These are phyloP conservation scores for Solanum tarijense DNA, from an alignment of 257 asterid genomes.

Conservation along the genomic window DNA sequence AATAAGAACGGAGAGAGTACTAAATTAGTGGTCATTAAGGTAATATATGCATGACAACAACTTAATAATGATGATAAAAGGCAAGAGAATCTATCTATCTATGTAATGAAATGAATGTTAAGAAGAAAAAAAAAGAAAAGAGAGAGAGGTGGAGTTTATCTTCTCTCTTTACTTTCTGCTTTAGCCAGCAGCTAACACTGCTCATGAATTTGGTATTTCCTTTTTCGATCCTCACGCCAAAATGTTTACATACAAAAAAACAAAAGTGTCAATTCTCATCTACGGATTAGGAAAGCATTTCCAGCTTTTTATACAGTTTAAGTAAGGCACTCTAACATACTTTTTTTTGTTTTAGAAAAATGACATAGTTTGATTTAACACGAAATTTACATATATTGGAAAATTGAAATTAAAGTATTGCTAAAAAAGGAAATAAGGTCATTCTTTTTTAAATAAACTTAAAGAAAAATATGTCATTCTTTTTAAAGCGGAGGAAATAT, in stretches of 20 bases:
- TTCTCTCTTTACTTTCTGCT: slow-evolving; percentile 28
- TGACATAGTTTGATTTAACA: no score
- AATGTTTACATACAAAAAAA: neutral
- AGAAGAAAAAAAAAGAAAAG: neutral
- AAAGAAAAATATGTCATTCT: no score
- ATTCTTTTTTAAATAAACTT: no score
- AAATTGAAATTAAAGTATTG: no score
- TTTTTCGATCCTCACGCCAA: slow-evolving; percentile 56
- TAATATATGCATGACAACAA: neutral
- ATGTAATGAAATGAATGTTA: slow-evolving; percentile 6
- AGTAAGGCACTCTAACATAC: slow-evolving; percentile 15
- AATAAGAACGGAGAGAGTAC: no score
- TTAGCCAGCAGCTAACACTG: neutral
- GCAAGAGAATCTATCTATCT: neutral
- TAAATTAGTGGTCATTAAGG: neutral
- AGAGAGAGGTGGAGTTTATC: slow-evolving; percentile 1
- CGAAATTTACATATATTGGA: no score
- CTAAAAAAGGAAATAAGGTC: no score
- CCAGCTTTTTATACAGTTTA: slow-evolving; percentile 29
- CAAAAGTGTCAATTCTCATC: neutral
- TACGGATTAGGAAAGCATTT: slow-evolving; percentile 22
- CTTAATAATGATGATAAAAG: neutral
- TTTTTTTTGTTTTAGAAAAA: no score
- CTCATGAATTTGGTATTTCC: neutral
- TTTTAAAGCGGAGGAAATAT: neutral